A percentile compares a stretch with the other conserved stretches of the same genome.
Conservation (phyloP, 2,329 filamentous ascomycete species). For the Fusarium longipes region DNA sequence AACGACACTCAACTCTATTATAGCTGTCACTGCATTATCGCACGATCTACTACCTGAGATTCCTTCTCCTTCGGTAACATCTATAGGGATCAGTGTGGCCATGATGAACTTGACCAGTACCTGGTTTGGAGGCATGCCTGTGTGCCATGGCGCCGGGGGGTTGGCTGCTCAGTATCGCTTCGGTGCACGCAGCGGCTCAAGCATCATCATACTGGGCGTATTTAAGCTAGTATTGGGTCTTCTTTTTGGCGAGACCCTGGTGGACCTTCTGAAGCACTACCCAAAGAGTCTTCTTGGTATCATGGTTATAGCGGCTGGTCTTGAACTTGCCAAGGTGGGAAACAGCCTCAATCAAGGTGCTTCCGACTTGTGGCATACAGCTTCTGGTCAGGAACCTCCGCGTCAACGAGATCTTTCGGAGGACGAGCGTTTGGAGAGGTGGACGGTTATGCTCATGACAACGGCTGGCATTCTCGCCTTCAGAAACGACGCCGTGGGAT, state of each 20-base stretch:
- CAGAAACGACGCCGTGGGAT: constrained; percentile 89
- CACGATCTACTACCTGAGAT: constrained; percentile 79
- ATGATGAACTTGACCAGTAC: constrained; percentile 85
- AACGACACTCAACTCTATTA: constrained; percentile 91
- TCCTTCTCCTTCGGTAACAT: constrained; percentile 75
- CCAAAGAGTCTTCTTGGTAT: constrained; percentile 83
- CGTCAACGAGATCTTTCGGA: constrained; percentile 68
- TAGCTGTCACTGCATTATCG: constrained; percentile 85
- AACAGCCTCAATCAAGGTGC: constrained; percentile 83
- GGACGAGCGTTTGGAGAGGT: constrained; percentile 77
- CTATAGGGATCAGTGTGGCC: constrained; percentile 83
- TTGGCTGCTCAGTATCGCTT: constrained; percentile 92
- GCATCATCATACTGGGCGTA: constrained; percentile 80
- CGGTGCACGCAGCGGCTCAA: constrained; percentile 87
- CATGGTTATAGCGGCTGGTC: constrained; percentile 88
- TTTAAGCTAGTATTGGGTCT: constrained; percentile 82
- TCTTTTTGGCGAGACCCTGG: constrained; percentile 78
- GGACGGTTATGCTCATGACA: constrained; percentile 92
- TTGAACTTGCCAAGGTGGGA: constrained; percentile 88
- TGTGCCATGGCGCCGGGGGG: constrained; percentile 92
- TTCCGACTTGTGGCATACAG: constrained; percentile 67
- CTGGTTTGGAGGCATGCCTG: constrained; percentile 95
- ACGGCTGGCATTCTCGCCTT: constrained; percentile 85
- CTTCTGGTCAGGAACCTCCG: constrained; percentile 56
- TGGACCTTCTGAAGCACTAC: constrained; percentile 76